Base-by-base conservation (phyloP, 2,329 filamentous ascomycete species). In the Colletotrichum sp. region DNA sequence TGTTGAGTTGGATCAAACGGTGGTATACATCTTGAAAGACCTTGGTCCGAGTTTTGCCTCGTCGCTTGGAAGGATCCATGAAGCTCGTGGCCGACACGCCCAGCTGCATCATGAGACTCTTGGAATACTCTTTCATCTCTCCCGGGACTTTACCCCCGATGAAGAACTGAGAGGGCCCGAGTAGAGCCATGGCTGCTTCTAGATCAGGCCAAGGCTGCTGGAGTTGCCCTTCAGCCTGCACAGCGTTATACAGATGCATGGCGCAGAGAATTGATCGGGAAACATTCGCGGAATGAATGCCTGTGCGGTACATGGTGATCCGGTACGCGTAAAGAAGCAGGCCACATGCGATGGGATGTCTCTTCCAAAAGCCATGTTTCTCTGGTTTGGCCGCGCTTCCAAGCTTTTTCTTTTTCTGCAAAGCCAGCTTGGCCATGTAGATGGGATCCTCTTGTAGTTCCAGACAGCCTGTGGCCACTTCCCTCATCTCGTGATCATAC, bases 241-340 rank as follows among this genome's bases (percentile, higher is more conserved):
- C 67, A 2, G 86, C 86, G 65, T 87, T 85, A 79, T 88, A 88
- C 1, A 89, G 77, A 63, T 90, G 87, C 2, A 75, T 77, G 1
- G 82, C 77, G 61, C 81, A 84, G 13, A 82, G 77, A 13, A 88
- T 80, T 0, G 86, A 85, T 2, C 85, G 85, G 83, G 83, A 88
- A 2, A 83, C 83, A 63, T 84, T 83, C 12, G 78, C 80, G 18
- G 86, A 81, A 0, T 69, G 61, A 13, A 87, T 77, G 3, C 86
- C 82, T 0, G 81, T 9, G 2, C 86, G 79, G 39, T 84, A 82
- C 21, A 82, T 81, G 2, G 72, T 67, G 8, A 77, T 77, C n/a
- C 84, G 83, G 30, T 85, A 80, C 60, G 79, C 77, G 77, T 83
- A 87, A 6, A 85, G 80, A 63, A 82, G 79, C 3, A 87, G 78